These are phyloP conservation scores for Nothophaeocryptopus gaeumannii DNA, from an alignment of 2,329 filamentous ascomycete genomes.

Conservation along the genomic window DNA sequence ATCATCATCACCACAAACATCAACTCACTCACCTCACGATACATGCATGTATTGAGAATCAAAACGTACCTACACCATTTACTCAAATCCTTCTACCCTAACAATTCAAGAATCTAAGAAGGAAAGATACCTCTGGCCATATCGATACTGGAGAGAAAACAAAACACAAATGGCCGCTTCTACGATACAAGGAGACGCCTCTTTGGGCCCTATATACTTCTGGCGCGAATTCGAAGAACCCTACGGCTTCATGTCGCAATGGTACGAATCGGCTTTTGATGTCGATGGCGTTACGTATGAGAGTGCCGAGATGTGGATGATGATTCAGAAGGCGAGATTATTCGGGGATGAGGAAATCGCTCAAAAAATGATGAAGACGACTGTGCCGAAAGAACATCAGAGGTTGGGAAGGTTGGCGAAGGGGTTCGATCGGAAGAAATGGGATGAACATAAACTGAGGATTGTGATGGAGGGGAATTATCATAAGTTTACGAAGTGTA, in stretches of 20 bases:
- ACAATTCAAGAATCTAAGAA: no score
- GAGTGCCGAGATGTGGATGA: slow-evolving; percentile 50
- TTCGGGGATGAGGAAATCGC: slow-evolving; percentile 47
- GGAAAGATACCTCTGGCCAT: no score
- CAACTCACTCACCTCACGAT: no score
- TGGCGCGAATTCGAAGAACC: slow-evolving; percentile 42
- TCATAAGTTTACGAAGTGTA: slow-evolving; percentile 52
- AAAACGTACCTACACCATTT: no score
- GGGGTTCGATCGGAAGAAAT: slow-evolving; percentile 52
- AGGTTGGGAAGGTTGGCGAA: slow-evolving; percentile 55
- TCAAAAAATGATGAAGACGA: slow-evolving; percentile 49
- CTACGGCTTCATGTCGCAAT: slow-evolving; percentile 62
- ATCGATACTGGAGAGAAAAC: no score
- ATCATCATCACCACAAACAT: no score
- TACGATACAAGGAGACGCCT: background rate
- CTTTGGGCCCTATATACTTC: slow-evolving; percentile 36
- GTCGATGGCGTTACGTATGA: slow-evolving; percentile 38
- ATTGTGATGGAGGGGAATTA: slow-evolving; percentile 60
- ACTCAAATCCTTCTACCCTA: no score
- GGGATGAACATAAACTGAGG: slow-evolving; percentile 43
- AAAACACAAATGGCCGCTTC: no score
- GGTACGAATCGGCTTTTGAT: slow-evolving; percentile 55
- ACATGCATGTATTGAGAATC: no score
- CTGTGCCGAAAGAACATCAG: slow-evolving; percentile 50
- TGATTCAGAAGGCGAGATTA: slow-evolving; percentile 45